Conservation (phyloP, 192 early-diverging fungal species). For the Umbelopsis sp. region DNA sequence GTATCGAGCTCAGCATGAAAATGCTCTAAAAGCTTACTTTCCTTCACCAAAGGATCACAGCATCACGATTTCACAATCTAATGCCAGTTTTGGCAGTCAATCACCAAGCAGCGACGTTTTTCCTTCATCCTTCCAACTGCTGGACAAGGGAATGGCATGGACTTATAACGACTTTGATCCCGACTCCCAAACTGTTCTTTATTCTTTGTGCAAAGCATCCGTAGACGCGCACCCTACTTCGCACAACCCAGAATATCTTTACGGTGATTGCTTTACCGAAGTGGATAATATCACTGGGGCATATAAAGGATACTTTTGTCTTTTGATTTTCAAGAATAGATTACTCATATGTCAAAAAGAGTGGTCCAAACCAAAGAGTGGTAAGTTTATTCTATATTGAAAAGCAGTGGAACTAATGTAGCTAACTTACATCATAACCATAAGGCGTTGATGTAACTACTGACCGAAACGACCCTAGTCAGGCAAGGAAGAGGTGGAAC, state of each 20-base stretch:
- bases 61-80: background rate
- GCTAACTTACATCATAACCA: background rate
- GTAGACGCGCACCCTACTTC: constrained; percentile 23
- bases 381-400: background rate
- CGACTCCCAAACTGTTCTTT: constrained; percentile 43
- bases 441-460: background rate
- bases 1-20: constrained; percentile 65
- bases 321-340: constrained; percentile 66
- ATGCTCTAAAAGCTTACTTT: constrained; percentile 44
- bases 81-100: background rate
- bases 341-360: constrained; percentile 70
- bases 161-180: constrained; percentile 61
- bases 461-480: background rate
- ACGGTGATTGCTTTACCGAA: constrained; percentile 70
- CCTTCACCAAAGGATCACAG: constrained; percentile 22
- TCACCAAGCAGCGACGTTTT: constrained; percentile 19
- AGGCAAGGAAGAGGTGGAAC: background rate
- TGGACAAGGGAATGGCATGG: constrained; percentile 33
- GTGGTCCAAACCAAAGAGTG: constrained; percentile 51
- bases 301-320: constrained; percentile 63
- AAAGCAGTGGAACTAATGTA: background rate
- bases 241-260: constrained; percentile 58
- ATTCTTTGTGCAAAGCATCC: background rate
- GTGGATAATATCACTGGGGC: constrained; percentile 61
- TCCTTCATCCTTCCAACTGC: background rate